Conservation (phyloP, 2,329 filamentous ascomycete species). For the Alternaria sp. region DNA sequence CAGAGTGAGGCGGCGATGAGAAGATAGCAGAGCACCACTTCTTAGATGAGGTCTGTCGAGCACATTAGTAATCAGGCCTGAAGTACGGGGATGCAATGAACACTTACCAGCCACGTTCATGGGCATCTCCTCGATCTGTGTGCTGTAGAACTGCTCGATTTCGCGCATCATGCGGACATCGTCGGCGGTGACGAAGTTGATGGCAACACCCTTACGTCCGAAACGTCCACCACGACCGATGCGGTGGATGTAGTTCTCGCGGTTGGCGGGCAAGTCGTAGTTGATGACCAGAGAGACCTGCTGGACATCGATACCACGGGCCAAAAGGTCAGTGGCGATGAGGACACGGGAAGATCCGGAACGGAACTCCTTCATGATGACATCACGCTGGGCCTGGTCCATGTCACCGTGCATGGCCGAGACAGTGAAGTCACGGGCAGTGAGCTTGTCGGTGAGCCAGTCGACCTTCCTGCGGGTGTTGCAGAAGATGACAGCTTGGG, state of each 20-base stretch:
- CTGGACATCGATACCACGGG: constrained; percentile 99
- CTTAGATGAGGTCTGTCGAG: constrained; percentile 49
- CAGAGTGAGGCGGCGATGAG: constrained; percentile 31
- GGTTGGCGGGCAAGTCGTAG: constrained; percentile 98
- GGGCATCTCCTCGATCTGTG: constrained; percentile 99
- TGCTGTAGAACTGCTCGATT: constrained; percentile 99
- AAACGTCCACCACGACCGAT: constrained; percentile 99
- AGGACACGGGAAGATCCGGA: constrained; percentile 97
- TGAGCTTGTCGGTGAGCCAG: constrained; percentile 99
- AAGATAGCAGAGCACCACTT: constrained; percentile 31
- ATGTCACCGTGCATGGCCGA: constrained; percentile 99
- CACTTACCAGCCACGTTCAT: constrained; percentile 78
- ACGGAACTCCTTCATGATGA: constrained; percentile 99
- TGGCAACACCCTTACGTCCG: constrained; percentile 99
- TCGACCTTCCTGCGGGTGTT: constrained; percentile 99
- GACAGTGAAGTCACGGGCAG: constrained; percentile 97
- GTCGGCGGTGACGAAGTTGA: constrained; percentile 99
- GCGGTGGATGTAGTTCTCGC: constrained; percentile 99
- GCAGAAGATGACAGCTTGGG: constrained; percentile 99
- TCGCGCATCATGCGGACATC: constrained; percentile 99
- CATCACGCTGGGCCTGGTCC: constrained; percentile 96
- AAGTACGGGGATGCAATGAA: background rate
- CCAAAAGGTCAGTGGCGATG: constrained; percentile 96
- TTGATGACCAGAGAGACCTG: constrained; percentile 99
- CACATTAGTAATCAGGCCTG: constrained; percentile 15